These are phyloP conservation scores for Cardamine resedifolia DNA, from an alignment of 345 rosid species.

Conservation along the genomic window DNA sequence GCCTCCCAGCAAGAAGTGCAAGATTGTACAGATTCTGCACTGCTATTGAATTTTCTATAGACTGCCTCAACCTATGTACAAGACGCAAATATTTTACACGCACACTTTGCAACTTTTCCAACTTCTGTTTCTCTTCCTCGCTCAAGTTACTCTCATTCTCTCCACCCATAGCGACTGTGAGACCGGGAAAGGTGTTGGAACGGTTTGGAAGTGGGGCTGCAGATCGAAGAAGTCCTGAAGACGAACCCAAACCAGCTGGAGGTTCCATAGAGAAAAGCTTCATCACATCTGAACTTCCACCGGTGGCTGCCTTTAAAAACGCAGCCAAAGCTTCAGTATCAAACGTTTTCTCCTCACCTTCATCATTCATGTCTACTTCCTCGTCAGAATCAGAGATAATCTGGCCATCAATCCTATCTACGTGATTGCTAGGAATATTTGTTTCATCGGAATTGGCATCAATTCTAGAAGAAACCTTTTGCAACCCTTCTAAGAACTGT, in stretches of 20 bases:
- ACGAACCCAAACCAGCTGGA: constrained; percentile 70
- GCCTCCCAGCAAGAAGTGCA: constrained; percentile 68
- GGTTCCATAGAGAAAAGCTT: constrained; percentile 88
- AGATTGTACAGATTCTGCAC: constrained; percentile 71
- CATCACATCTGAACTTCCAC: constrained; percentile 68
- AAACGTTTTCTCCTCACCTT: constrained; percentile 60
- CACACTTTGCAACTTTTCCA: constrained; percentile 67
- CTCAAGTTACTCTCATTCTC: constrained; percentile 60
- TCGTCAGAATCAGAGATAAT: constrained; percentile 80
- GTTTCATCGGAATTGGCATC: constrained; percentile 51
- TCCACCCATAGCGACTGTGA: constrained; percentile 37
- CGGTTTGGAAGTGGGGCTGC: constrained; percentile 57
- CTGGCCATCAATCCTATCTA: constrained; percentile 66
- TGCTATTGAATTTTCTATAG: constrained; percentile 71
- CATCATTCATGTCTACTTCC: constrained; percentile 77
- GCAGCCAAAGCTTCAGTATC: constrained; percentile 87
- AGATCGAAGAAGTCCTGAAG: constrained; percentile 54
- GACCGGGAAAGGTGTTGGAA: constrained; percentile 47
- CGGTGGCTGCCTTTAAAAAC: constrained; percentile 75
- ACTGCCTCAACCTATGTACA: constrained; percentile 70
- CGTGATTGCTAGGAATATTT: constrained; percentile 48
- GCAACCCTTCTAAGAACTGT: constrained; percentile 71
- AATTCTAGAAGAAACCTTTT: constrained; percentile 51
- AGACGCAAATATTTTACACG: constrained; percentile 82
- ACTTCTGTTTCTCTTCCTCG: constrained; percentile 74